Evolutionary conservation across 176 grass and related monocot species (phyloP).

Genomic region (Triticum timopheevii): DNA sequence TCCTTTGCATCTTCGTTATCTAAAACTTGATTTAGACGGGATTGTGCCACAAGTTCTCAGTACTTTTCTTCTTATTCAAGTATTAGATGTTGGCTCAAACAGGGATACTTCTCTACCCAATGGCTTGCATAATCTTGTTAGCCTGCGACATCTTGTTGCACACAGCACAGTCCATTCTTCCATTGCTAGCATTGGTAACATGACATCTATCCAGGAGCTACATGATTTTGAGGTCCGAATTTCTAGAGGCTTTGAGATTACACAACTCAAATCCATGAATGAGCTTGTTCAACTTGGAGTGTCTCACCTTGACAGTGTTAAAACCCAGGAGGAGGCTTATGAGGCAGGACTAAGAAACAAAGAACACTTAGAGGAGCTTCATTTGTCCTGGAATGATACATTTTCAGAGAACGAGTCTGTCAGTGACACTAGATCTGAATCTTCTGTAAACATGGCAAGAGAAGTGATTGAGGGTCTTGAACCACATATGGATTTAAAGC

Average conservation of each 20-base stretch:
- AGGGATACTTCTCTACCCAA: background rate
- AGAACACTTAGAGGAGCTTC: too few relatives aligned
- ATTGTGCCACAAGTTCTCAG: background rate
- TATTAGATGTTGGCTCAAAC: constrained; percentile 12
- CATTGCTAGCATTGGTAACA: background rate
- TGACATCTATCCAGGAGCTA: constrained; percentile 25
- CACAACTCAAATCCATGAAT: background rate
- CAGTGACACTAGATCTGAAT: too few relatives aligned
- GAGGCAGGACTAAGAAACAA: too few relatives aligned
- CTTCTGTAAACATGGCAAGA: background rate
- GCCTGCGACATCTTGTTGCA: background rate
- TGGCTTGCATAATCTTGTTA: background rate
- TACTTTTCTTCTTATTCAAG: constrained; percentile 36
- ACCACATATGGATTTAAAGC: background rate
- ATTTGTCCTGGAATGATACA: too few relatives aligned
- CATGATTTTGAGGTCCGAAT: background rate
- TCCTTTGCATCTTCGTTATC: too few relatives aligned
- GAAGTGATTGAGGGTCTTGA: constrained; percentile 32
- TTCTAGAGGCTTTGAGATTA: background rate
- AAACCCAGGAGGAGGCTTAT: background rate
- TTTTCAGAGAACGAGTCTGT: too few relatives aligned
- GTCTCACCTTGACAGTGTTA: background rate
- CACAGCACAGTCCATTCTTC: accelerated
- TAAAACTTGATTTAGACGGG: too few relatives aligned
- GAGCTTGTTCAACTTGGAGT: too few relatives aligned